Evolutionary conservation across 2,329 filamentous ascomycete species (phyloP).

Genomic region (Trichoderma sp.): DNA sequence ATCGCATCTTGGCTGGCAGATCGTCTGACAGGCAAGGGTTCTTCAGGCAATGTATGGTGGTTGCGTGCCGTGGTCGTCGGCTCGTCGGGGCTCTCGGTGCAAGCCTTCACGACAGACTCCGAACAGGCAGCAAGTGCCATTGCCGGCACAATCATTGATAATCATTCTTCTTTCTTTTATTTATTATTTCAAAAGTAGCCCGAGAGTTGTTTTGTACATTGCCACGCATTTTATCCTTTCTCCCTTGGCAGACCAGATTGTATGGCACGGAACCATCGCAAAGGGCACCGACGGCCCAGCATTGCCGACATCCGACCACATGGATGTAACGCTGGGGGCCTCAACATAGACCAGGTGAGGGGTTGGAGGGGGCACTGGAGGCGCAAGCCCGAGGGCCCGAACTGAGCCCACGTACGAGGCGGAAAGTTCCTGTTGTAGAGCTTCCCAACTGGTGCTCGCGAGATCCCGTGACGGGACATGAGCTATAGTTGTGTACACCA

Average conservation of each 20-base stretch:
- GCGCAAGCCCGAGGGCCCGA: conserved; percentile 22
- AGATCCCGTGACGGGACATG: conserved; percentile 7
- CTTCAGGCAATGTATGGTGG: not conserved
- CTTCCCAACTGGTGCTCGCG: not conserved
- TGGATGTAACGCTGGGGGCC: conserved; percentile 20
- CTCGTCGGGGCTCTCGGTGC: conserved; percentile 9
- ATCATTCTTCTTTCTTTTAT: not conserved
- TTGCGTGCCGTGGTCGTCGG: conserved; percentile 6
- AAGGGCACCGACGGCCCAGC: conserved; percentile 15
- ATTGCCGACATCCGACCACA: conserved; percentile 21
- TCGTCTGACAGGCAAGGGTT: conserved; percentile 4
- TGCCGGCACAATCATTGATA: not conserved
- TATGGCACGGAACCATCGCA: conserved; percentile 36
- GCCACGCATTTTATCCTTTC: conserved; percentile 34
- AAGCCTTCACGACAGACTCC: not conserved
- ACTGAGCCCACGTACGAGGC: conserved; percentile 27
- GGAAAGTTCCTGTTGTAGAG: conserved; percentile 23
- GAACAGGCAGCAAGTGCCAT: not conserved
- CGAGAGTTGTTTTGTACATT: conserved; percentile 29
- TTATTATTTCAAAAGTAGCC: not conserved
- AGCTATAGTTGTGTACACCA: conserved; percentile 34
- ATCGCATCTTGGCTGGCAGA: conserved; percentile 7
- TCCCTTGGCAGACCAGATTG: conserved; percentile 34
- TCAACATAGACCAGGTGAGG: conserved; percentile 37
- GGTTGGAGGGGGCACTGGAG: not conserved